Evolutionary conservation across 2,329 filamentous ascomycete species (phyloP).

Genomic region (Cladosporium sp.): DNA sequence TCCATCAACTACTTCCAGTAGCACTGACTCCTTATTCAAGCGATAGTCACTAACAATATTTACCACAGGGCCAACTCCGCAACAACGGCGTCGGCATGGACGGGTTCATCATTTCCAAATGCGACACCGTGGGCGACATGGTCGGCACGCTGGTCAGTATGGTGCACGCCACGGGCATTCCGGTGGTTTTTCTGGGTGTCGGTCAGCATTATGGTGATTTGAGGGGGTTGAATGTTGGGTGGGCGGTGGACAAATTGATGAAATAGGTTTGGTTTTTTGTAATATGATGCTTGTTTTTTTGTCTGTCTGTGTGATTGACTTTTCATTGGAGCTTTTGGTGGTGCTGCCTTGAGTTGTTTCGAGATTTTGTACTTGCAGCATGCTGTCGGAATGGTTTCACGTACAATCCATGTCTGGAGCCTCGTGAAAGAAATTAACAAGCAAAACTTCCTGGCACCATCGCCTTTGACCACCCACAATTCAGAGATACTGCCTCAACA

Average conservation of each 20-base stretch:
- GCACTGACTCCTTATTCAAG: no score
- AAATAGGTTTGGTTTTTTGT: constrained; percentile 28
- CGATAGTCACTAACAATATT: neutral
- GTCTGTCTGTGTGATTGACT: no score
- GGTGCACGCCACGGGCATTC: constrained; percentile 91
- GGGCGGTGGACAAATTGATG: constrained; percentile 59
- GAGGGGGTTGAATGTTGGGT: constrained; percentile 59
- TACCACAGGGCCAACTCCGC: constrained; percentile 24
- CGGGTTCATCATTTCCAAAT: constrained; percentile 97
- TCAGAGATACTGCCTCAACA: no score
- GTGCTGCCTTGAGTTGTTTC: no score
- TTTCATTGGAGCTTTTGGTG: no score
- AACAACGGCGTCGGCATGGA: constrained; percentile 69
- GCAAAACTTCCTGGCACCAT: no score
- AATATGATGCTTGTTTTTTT: neutral
- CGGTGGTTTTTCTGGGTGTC: constrained; percentile 83
- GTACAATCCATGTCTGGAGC: no score
- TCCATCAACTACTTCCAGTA: no score
- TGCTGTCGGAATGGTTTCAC: no score
- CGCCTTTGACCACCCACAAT: no score
- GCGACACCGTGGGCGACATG: constrained; percentile 99
- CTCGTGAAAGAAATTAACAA: no score
- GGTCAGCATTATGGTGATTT: constrained; percentile 65
- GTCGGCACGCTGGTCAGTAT: constrained; percentile 92
- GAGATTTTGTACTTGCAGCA: no score